A percentile compares a stretch with the other conserved stretches of the same genome.
These are phyloP conservation scores for Beauveria rudraprayagi DNA, from an alignment of 2,329 filamentous ascomycete genomes.

Conservation along the genomic window DNA sequence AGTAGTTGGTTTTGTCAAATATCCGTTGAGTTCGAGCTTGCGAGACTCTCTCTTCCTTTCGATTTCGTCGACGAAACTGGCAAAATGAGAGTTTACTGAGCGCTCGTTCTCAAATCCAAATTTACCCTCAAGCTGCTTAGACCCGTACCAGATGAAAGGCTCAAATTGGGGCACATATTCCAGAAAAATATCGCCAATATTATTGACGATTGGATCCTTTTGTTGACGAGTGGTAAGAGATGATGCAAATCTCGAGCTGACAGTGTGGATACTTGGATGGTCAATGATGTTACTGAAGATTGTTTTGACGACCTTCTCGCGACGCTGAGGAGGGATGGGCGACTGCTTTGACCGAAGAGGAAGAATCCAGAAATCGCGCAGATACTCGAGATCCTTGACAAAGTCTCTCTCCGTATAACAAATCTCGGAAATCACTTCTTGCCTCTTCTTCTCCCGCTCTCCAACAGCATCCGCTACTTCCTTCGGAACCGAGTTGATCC, in stretches of 20 bases:
- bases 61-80: slow-evolving; percentile 91
- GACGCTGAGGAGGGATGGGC: slow-evolving; percentile 78
- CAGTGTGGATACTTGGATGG: slow-evolving; percentile 67
- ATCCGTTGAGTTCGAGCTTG: slow-evolving; percentile 94
- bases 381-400: slow-evolving; percentile 95
- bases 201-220: slow-evolving; percentile 78
- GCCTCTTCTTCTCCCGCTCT: slow-evolving; percentile 91
- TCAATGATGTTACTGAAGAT: slow-evolving; percentile 97
- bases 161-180: slow-evolving; percentile 88
- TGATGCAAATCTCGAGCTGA: slow-evolving; percentile 83
- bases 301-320: slow-evolving; percentile 84
- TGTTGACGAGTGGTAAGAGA: slow-evolving; percentile 86
- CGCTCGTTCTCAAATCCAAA: slow-evolving; percentile 98
- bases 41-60: slow-evolving; percentile 93
- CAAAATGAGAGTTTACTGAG: slow-evolving; percentile 73
- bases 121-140: slow-evolving; percentile 92
- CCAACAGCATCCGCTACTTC: slow-evolving; percentile 85
- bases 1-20: slow-evolving; percentile 94
- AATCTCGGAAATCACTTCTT: slow-evolving; percentile 95
- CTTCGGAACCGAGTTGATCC: slow-evolving; percentile 97
- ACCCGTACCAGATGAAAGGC: slow-evolving; percentile 93
- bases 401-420: slow-evolving; percentile 99
- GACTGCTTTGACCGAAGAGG: slow-evolving; percentile 75
- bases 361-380: slow-evolving; percentile 97
- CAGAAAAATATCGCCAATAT: slow-evolving; percentile 88